These are phyloP conservation scores for Saitozyma podzolica DNA, from an alignment of 768 basidiomycete genomes.

Conservation along the genomic window DNA sequence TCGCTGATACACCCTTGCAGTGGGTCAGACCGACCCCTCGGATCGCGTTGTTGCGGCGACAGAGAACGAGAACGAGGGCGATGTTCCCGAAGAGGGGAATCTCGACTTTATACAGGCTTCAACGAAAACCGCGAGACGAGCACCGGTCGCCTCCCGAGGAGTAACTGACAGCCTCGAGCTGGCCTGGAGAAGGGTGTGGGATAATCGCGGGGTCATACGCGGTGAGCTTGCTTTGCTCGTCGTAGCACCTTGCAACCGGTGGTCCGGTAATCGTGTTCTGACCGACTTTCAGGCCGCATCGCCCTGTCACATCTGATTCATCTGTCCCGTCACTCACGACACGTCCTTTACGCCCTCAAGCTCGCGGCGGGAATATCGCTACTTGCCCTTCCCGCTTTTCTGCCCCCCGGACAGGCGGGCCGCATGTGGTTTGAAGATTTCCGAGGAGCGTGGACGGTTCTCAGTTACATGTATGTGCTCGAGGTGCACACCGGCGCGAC, in stretches of 20 bases:
- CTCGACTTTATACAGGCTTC: slow-evolving; percentile 12
- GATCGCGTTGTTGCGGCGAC: neutral
- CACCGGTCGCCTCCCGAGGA: neutral
- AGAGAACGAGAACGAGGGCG: neutral
- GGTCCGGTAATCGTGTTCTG: neutral
- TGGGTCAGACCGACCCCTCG: no score
- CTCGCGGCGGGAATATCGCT: slow-evolving; percentile 43
- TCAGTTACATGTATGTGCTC: slow-evolving; percentile 51
- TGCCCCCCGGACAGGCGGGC: slow-evolving; percentile 36
- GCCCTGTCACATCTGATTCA: slow-evolving; percentile 31
- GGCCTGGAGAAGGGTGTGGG: slow-evolving; percentile 33
- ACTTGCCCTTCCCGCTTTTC: slow-evolving; percentile 45
- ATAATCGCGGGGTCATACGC: slow-evolving; percentile 19
- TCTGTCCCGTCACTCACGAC: slow-evolving; percentile 37
- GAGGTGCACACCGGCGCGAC: slow-evolving; percentile 52
- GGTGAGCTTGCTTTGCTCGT: slow-evolving; percentile 12
- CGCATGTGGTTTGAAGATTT: slow-evolving; percentile 38
- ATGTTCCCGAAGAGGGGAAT: neutral
- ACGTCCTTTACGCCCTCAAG: slow-evolving; percentile 46
- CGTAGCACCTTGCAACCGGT: neutral
- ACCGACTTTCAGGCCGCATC: slow-evolving; percentile 25
- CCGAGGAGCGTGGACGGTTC: slow-evolving; percentile 48
- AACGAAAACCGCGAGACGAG: neutral
- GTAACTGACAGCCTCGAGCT: neutral
- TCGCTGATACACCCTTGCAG: no score